phyloP scores from a whole-genome alignment of 2,329 filamentous ascomycete genomes.

The Apiospora sp. region DNA sequence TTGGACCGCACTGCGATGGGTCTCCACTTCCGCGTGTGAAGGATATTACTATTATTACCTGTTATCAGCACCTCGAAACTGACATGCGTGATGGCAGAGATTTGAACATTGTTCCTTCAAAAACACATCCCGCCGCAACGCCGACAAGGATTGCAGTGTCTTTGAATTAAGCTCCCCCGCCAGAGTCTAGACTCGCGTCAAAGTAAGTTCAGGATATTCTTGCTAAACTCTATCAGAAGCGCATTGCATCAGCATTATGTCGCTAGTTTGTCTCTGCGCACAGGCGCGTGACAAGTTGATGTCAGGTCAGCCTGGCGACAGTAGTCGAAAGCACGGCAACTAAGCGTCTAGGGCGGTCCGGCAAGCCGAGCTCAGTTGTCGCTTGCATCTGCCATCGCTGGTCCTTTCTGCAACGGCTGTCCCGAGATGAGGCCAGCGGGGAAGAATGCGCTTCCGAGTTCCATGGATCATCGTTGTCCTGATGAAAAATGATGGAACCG shows the following conservation, averaged over 20 bases:
- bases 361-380: slow-evolving; percentile 28
- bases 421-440: slow-evolving; percentile 37
- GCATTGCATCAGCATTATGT: slow-evolving; percentile 25
- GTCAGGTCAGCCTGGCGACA: slow-evolving; percentile 21
- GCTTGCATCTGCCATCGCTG: slow-evolving; percentile 31
- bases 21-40: slow-evolving; percentile 9
- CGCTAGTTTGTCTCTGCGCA: slow-evolving; percentile 23
- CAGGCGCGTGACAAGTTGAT: slow-evolving; percentile 22
- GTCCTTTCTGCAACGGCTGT: slow-evolving; percentile 36
- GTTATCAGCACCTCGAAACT: slow-evolving; percentile 4
- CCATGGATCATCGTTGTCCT: slow-evolving; percentile 38
- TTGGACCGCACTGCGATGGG: slow-evolving; percentile 4
- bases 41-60: neutral
- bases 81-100: slow-evolving; percentile 13
- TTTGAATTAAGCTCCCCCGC: slow-evolving; percentile 15
- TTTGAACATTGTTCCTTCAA: slow-evolving; percentile 1
- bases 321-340: slow-evolving; percentile 22
- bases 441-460: slow-evolving; percentile 31
- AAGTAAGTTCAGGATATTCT: slow-evolving; percentile 21
- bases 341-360: slow-evolving; percentile 17
- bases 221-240: slow-evolving; percentile 21
- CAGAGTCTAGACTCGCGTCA: slow-evolving; percentile 22
- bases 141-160: slow-evolving; percentile 15
- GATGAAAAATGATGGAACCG: slow-evolving; percentile 25
- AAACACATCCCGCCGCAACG: neutral